Conservation (phyloP, 306 rosid species). For the Sindora glabra region DNA sequence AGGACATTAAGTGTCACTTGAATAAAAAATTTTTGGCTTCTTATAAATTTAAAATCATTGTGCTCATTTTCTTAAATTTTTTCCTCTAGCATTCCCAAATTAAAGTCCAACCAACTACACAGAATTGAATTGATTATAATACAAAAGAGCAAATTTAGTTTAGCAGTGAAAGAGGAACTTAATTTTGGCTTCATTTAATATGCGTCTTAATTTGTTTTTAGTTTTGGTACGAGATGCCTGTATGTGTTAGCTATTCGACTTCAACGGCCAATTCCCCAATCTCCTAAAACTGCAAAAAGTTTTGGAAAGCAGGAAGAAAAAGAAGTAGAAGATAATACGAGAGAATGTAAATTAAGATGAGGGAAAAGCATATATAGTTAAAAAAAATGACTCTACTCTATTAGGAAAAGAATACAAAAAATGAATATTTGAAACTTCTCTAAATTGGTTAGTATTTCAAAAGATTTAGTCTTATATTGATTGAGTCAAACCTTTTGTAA, state of each 20-base stretch:
- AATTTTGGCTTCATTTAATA: constrained; percentile 35
- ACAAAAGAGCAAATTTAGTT: not conserved
- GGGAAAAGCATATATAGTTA: no score
- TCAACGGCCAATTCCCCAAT: constrained; percentile 5
- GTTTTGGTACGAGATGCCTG: constrained; percentile 16
- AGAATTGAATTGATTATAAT: constrained; percentile 34
- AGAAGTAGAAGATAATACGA: no score
- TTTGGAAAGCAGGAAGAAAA: not conserved
- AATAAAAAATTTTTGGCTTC: no score
- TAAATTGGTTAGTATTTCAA: no score
- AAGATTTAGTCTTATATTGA: no score
- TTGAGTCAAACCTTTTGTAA: no score
- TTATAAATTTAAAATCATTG: not conserved
- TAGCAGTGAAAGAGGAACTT: constrained; percentile 17
- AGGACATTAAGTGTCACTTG: no score
- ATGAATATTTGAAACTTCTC: no score
- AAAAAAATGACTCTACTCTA: no score
- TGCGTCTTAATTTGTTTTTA: constrained; percentile 34
- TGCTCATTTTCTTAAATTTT: not conserved
- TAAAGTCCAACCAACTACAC: constrained; percentile 30
- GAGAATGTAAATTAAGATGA: no score
- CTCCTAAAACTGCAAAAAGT: constrained; percentile 19
- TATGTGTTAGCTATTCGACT: not conserved
- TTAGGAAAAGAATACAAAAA: no score
- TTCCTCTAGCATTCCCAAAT: constrained; percentile 17